Conservation (phyloP, 164 flowering plant genomes). For the Cinnamomum micranthum region DNA sequence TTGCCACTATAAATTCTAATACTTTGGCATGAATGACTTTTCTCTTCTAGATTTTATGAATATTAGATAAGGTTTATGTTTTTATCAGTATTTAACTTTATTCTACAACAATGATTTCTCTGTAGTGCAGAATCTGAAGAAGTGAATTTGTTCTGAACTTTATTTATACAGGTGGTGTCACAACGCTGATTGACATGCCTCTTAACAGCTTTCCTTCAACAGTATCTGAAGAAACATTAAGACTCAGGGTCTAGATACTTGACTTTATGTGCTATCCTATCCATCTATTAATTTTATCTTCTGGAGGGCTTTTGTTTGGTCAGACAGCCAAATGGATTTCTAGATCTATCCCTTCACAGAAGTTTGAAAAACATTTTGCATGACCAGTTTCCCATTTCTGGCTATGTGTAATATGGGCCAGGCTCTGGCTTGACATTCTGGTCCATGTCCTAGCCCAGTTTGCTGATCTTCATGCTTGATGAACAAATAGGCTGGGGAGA, state of each 20-base stretch:
- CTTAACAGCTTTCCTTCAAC: constrained; percentile 85
- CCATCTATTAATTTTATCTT: not conserved
- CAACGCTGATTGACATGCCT: constrained; percentile 95
- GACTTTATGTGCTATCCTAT: not conserved
- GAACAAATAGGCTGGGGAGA: no score
- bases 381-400: no score
- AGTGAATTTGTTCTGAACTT: not conserved
- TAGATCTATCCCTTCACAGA: not conserved
- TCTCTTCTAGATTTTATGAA: not conserved
- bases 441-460: no score
- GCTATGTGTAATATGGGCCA: no score
- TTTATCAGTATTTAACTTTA: not conserved
- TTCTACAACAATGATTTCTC: not conserved
- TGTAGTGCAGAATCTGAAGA: no score
- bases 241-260: constrained; percentile 60
- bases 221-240: constrained; percentile 66
- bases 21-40: not conserved
- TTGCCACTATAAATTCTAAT: not conserved
- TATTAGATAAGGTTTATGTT: not conserved
- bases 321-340: no score
- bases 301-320: not conserved
- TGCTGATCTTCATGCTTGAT: no score
- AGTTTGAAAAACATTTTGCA: not conserved
- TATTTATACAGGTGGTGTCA: constrained; percentile 70
- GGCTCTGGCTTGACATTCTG: no score